Evolutionary conservation across 1,284 basidiomycete genomes (phyloP).

Genomic region (Ceratobasidium theobromae): DNA sequence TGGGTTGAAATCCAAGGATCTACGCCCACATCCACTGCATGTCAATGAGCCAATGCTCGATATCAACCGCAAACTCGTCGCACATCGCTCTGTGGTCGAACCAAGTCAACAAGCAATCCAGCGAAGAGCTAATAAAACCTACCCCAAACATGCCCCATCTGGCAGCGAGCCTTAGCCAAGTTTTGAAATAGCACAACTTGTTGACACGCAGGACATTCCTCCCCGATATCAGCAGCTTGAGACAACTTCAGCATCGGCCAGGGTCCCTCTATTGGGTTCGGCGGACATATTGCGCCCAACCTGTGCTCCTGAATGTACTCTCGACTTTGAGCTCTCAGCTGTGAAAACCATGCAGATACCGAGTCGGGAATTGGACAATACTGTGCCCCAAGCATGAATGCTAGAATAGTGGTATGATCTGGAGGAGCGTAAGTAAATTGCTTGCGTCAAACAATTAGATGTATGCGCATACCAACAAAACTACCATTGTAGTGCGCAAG

Average conservation of each 20-base stretch:
- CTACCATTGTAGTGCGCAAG: not conserved
- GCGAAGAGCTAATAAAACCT: not conserved
- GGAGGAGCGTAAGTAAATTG: not conserved
- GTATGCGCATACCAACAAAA: not conserved
- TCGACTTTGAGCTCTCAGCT: not conserved
- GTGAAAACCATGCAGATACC: not conserved
- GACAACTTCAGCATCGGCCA: not conserved
- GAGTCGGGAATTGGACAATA: not conserved
- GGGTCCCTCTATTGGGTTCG: not conserved
- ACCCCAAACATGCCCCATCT: conserved; percentile 24
- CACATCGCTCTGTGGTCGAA: conserved; percentile 17
- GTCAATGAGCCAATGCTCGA: conserved; percentile 13
- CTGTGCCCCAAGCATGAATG: conserved; percentile 18
- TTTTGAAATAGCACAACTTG: conserved; percentile 8
- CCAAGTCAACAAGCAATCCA: not conserved
- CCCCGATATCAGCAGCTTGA: not conserved
- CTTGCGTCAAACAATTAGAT: not conserved
- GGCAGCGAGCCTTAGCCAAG: conserved; percentile 19
- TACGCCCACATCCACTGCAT: conserved; percentile 21
- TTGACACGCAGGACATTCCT: conserved; percentile 16
- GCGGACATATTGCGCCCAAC: not conserved
- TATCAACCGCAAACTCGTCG: conserved; percentile 21
- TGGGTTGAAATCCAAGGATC: conserved; percentile 14
- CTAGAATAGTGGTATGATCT: not conserved
- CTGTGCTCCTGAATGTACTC: not conserved